Conservation (phyloP, 768 basidiomycete genomes). For the Kwoniella sp. region DNA sequence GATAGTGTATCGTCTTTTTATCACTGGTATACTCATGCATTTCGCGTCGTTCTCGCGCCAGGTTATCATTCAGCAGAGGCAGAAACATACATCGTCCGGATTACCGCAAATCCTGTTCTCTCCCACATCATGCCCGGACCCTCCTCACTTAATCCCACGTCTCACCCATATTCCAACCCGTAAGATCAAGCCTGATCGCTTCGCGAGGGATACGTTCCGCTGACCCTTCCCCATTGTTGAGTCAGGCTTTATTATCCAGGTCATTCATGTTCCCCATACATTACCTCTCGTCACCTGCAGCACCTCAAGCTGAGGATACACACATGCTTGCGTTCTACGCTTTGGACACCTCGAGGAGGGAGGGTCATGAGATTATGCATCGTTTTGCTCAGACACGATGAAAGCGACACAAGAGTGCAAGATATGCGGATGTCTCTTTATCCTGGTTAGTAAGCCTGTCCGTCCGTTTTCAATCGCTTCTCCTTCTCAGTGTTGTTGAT, state of each 20-base stretch:
- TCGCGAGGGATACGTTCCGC: no score
- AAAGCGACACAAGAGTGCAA: neutral
- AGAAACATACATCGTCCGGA: no score
- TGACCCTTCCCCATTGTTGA: neutral
- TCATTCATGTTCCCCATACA: slow-evolving; percentile 9
- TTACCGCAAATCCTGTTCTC: no score
- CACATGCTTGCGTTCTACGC: neutral
- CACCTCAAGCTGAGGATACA: neutral
- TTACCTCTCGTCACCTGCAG: slow-evolving; percentile 1
- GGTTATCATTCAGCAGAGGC: no score
- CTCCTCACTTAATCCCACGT: neutral
- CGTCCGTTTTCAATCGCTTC: neutral
- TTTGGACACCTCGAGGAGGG: neutral
- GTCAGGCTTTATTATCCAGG: slow-evolving; percentile 10
- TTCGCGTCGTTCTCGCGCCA: no score
- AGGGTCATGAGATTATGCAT: neutral
- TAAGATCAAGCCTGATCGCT: neutral
- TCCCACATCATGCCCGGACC: neutral
- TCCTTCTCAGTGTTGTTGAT: no score
- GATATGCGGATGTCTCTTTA: slow-evolving; percentile 2
- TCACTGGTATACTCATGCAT: no score
- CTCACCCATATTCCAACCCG: neutral
- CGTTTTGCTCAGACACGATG: neutral
- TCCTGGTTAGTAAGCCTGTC: slow-evolving; percentile 2
- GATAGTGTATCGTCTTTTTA: no score